Evolutionary conservation across 805 yeast genomes (phyloP), one percentile per base, ranked within the genome.

Genomic region (Saturnispora silvae): DNA sequence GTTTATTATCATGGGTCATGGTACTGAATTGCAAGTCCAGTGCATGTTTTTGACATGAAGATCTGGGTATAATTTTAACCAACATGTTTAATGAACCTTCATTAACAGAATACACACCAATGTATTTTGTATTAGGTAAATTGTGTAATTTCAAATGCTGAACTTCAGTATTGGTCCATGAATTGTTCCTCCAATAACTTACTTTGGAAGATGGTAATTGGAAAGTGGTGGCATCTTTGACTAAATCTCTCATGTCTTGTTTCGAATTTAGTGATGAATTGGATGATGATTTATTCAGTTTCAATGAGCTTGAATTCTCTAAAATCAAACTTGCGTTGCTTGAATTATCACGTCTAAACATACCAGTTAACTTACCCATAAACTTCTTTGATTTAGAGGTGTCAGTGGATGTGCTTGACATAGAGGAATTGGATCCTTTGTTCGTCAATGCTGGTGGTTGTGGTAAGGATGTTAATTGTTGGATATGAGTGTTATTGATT

Each of bases 181-280:
- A 38, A n/a, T 42, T 33, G 10, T 31, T 31, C 10, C 14, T 27
- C 62, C 63, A 58, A 29, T 37, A 40, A 5, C 56, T 52, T 23
- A 49, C 40, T 29, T 47, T 47, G 2, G 54, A 51, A 16, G 44
- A 41, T 31, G 52, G 51, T 19, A 48, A 34, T 4, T 14, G 8
- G 7, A 23, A 34, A 5, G 37, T 24, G 2, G 23, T 18, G 19
- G 25, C 23, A 16, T 25, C 20, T 13, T 34, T 15, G n/a, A 35
- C 14, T 22, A 30, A 28, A 9, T 17, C 16, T 8, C 24, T 10
- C 7, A 22, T 7, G 24, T 22, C 24, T 22, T 22, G 24, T n/a
- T n/a, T n/a, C n/a, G n/a, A n/a, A 22, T 22, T 22, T 10, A 22
- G 10, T 22, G 24, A 22, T 8, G 10, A 8, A 10, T 22, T 22